These are phyloP conservation scores for Apiotrichum veenhuisii DNA, from an alignment of 1,284 basidiomycete species.

Conservation along the genomic window DNA sequence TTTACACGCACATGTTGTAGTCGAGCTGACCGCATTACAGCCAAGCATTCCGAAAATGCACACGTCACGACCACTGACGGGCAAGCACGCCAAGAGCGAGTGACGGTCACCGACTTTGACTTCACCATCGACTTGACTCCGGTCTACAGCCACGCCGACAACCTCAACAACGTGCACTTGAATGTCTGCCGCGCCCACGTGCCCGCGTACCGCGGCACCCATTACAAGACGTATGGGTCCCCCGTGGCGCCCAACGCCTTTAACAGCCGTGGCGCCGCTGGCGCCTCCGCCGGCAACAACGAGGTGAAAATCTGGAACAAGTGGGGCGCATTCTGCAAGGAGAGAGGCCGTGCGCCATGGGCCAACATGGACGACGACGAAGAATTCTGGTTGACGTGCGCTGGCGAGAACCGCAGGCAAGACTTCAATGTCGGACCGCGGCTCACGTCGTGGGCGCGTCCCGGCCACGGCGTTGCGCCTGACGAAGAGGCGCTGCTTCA, in stretches of 20 bases:
- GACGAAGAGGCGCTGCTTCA: conserved; percentile 19
- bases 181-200: conserved; percentile 3
- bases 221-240: neutral
- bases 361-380: conserved; percentile 10
- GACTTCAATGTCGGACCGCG: neutral
- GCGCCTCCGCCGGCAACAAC: neutral
- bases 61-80: conserved; percentile 26
- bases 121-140: conserved; percentile 39
- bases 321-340: conserved; percentile 3
- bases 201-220: conserved; percentile 21
- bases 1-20: neutral
- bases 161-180: conserved; percentile 31
- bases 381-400: conserved; percentile 7
- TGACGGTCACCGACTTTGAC: conserved; percentile 38
- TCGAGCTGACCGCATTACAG: too few relatives aligned
- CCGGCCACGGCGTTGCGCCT: neutral
- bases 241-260: neutral
- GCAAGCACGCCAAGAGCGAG: conserved; percentile 9
- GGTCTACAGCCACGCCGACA: conserved; percentile 29
- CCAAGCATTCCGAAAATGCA: conserved; percentile 24
- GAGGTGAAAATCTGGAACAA: conserved; percentile 6
- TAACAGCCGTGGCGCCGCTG: neutral
- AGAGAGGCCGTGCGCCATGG: conserved; percentile 12
- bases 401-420: neutral
- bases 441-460: too few relatives aligned